Conservation (phyloP, 225 moss, liverwort and hornwort genomes). For the Polytrichum formosum region DNA sequence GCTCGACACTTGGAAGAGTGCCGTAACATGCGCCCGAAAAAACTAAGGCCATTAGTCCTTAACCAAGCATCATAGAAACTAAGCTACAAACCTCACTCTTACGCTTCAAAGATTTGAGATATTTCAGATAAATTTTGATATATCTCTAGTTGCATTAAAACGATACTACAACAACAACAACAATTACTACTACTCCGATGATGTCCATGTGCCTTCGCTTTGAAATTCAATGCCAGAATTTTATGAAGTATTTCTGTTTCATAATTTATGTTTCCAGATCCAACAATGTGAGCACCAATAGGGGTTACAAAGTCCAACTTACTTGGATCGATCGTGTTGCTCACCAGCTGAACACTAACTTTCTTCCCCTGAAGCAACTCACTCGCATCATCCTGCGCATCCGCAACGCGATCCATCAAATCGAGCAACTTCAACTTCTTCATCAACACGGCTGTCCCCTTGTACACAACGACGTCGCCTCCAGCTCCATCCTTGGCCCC, state of each 20-base stretch:
- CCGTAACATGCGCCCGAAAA: background rate
- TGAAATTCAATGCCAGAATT: too few species aligned
- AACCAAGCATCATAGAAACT: too few species aligned
- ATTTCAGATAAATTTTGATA: background rate
- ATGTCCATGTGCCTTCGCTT: too few species aligned
- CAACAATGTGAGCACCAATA: too few species aligned
- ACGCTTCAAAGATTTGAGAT: background rate
- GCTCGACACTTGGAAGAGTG: background rate
- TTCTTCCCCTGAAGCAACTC: constrained; percentile 5
- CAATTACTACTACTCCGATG: too few species aligned
- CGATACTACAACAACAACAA: too few species aligned
- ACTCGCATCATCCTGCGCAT: constrained; percentile 15
- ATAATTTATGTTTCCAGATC: too few species aligned
- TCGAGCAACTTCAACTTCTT: constrained; percentile 35
- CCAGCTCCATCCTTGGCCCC: background rate
- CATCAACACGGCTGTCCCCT: constrained; percentile 20
- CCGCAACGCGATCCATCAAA: constrained; percentile 25
- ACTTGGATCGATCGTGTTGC: constrained; percentile 33
- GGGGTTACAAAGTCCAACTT: background rate
- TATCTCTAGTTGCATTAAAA: background rate
- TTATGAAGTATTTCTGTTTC: too few species aligned
- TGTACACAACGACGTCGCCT: constrained; percentile 3
- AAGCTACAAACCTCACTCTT: too few species aligned
- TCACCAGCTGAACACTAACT: constrained; percentile 30
- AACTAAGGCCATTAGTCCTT: background rate